Conservation (phyloP, 352 stramenopile genomes). For the Phytophthora boehmeriae region DNA sequence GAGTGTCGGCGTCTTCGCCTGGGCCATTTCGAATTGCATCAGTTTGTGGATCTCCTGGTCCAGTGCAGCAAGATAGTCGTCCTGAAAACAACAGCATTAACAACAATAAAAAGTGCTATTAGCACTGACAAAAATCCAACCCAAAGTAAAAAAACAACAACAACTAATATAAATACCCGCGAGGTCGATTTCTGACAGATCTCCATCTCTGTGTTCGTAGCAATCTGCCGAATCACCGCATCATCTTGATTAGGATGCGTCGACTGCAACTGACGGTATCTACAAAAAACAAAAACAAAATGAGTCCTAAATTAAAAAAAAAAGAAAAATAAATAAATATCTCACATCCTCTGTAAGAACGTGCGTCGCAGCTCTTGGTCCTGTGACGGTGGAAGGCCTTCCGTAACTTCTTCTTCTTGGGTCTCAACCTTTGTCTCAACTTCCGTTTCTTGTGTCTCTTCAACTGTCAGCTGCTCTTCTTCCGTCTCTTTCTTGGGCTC, state of each 20-base stretch:
- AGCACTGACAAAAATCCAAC: slow-evolving; percentile 19
- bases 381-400: slow-evolving; percentile 6
- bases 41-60: slow-evolving; percentile 71
- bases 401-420: slow-evolving; percentile 1
- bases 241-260: slow-evolving; percentile 67
- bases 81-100: slow-evolving; percentile 35
- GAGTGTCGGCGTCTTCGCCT: slow-evolving; percentile 21
- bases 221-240: slow-evolving; percentile 51
- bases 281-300: slow-evolving; percentile 24
- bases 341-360: slow-evolving; percentile 43
- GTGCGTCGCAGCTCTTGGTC: slow-evolving; percentile 29
- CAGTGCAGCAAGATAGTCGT: slow-evolving; percentile 55
- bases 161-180: slow-evolving; percentile 27
- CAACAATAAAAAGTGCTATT: not conserved
- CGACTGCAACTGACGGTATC: slow-evolving; percentile 68
- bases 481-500: slow-evolving; percentile 12
- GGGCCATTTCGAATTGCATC: slow-evolving; percentile 53
- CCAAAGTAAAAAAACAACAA: not conserved
- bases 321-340: slow-evolving; percentile 3
- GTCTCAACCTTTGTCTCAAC: slow-evolving; percentile 8
- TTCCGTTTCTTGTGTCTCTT: slow-evolving; percentile 14
- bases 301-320: not conserved
- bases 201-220: slow-evolving; percentile 74
- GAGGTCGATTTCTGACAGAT: slow-evolving; percentile 50
- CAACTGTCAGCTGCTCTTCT: not conserved